Evolutionary conservation across 1,139 yeast species (phyloP), one percentile per base, ranked within the genome.

Genomic region (Hyphopichia wangnamkhiaoensis): DNA sequence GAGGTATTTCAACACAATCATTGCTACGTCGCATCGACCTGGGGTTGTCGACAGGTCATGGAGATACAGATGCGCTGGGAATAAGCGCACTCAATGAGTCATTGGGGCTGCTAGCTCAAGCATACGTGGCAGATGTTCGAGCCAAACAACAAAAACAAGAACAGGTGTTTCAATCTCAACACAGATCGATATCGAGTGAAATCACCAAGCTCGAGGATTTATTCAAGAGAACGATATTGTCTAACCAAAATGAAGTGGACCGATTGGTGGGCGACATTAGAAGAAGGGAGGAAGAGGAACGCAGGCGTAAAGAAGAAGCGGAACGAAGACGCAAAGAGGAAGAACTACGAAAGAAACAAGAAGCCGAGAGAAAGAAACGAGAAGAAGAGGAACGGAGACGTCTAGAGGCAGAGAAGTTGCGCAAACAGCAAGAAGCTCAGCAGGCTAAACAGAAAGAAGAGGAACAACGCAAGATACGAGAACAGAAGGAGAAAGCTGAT

Each of bases 401-500:
- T 14, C 35, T 18, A 20, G 39, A 49, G 30, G 38, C 40, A 28
- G 35, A 38, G 16, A 35, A 44, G 37, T 50, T 46, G 36, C 33
- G 39, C 18, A 42, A 49, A 39, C 40, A 41, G 20, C 50, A 54
- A 29, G 45, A 46, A n/a, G n/a, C n/a, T n/a, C n/a, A n/a, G n/a
- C n/a, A n/a, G n/a, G n/a, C n/a, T n/a, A 28, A 41, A 43, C 25
- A 16, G 36, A 32, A 37, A 34, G 18, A 32, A 38, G 36, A 28
- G 26, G 38, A 24, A 30, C 34, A 20, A 32, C 26, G 33, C 36
- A 44, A 27, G 34, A 40, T 24, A 40, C 37, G 15, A 37, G 35
- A 32, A 16, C 7, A 8, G 16, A 29, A 28, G 28, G 16, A 36
- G 21, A 40, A 42, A 28, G 47, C 51, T 36, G 53, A 50, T 21